These are phyloP conservation scores for Babjeviella inositovora DNA, from an alignment of 805 yeast genomes.

Conservation along the genomic window DNA sequence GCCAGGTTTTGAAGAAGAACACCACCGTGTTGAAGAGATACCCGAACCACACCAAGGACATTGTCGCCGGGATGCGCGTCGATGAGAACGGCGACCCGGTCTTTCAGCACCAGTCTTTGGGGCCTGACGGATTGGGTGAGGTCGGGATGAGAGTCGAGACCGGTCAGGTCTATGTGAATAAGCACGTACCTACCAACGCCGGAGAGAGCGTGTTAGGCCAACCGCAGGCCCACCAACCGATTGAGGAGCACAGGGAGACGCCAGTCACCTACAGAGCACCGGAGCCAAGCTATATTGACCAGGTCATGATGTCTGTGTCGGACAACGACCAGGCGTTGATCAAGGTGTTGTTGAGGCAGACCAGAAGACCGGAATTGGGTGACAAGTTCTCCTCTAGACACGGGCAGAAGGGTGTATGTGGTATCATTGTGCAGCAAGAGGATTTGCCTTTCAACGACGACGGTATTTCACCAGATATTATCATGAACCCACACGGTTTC, in stretches of 20 bases:
- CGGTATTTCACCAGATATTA: constrained; percentile 88
- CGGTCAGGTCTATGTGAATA: constrained; percentile 90
- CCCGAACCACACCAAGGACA: constrained; percentile 87
- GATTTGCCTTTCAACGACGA: constrained; percentile 91
- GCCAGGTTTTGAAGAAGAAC: constrained; percentile 88
- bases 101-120: constrained; percentile 73
- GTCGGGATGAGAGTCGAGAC: constrained; percentile 83
- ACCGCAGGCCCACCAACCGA: constrained; percentile 13
- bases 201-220: constrained; percentile 41
- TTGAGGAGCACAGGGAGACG: constrained; percentile 66
- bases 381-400: constrained; percentile 96
- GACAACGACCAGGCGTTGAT: constrained; percentile 91
- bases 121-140: constrained; percentile 93
- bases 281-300: constrained; percentile 89
- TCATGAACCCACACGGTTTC: constrained; percentile 99
- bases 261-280: constrained; percentile 91
- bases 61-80: constrained; percentile 81
- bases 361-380: constrained; percentile 94
- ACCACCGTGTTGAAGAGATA: constrained; percentile 82
- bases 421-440: constrained; percentile 93
- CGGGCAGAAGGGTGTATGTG: constrained; percentile 99
- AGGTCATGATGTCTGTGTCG: constrained; percentile 92
- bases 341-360: constrained; percentile 84
- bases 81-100: constrained; percentile 72
- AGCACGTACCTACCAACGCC: constrained; percentile 80